Conservation (phyloP, 2,329 filamentous ascomycete genomes). For the Ophiostoma triangulosporum region DNA sequence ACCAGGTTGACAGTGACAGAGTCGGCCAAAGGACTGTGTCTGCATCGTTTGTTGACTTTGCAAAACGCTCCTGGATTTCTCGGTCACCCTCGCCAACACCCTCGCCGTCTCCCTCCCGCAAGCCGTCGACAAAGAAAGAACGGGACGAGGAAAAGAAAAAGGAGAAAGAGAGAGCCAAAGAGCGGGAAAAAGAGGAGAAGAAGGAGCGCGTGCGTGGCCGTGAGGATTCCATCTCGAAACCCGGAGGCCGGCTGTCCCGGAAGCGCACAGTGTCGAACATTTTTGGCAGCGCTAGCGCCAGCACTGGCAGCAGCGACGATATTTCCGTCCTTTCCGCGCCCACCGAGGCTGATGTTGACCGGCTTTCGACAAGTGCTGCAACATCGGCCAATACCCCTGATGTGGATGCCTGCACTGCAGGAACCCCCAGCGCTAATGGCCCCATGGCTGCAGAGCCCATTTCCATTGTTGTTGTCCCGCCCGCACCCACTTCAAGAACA, state of each 20-base stretch:
- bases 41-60: constrained; percentile 36
- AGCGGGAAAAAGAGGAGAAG: constrained; percentile 3
- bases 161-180: constrained; percentile 3
- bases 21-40: constrained; percentile 23
- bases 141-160: constrained; percentile 3
- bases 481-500: constrained; percentile 21
- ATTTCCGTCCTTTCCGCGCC: neutral
- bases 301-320: neutral
- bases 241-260: constrained; percentile 6
- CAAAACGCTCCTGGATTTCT: constrained; percentile 38
- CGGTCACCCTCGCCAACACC: constrained; percentile 37
- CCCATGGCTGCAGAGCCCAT: constrained; percentile 1
- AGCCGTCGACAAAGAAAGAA: neutral
- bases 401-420: neutral
- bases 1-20: constrained; percentile 3
- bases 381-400: neutral
- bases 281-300: neutral
- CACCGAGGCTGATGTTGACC: neutral
- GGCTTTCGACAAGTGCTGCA: neutral
- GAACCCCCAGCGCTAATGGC: neutral
- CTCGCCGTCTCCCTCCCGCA: neutral
- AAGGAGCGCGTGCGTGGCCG: neutral
- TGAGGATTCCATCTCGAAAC: neutral
- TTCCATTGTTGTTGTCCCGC: constrained; percentile 1
- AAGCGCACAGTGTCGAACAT: constrained; percentile 3